phyloP scores from a whole-genome alignment of 2,329 filamentous ascomycete species.

The Phoma sp. region DNA sequence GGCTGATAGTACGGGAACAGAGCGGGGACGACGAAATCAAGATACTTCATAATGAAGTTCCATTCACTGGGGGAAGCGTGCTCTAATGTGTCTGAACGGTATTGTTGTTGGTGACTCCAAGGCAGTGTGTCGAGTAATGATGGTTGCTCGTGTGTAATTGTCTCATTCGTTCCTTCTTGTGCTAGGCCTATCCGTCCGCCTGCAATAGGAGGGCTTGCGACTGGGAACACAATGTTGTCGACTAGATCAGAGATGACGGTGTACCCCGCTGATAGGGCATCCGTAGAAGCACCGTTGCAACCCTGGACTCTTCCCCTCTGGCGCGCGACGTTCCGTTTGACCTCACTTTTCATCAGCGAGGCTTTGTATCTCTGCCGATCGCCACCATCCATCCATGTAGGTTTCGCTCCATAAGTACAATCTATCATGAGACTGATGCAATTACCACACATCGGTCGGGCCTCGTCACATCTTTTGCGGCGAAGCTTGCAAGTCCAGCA shows the following conservation, averaged over 20 bases:
- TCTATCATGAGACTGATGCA: conserved; percentile 18
- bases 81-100: conserved; percentile 4
- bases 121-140: conserved; percentile 8
- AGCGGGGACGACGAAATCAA: conserved; percentile 21
- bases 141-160: neutral
- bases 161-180: neutral
- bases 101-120: conserved; percentile 7
- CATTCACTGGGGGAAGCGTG: conserved; percentile 16
- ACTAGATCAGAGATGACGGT: conserved; percentile 9
- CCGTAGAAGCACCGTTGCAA: neutral
- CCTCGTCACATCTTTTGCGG: conserved; percentile 23
- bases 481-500: conserved; percentile 28
- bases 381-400: conserved; percentile 22
- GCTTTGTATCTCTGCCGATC: conserved; percentile 13
- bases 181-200: neutral
- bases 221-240: neutral
- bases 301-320: conserved; percentile 15
- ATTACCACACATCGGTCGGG: conserved; percentile 11
- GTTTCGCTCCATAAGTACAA: conserved; percentile 18
- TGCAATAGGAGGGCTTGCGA: neutral
- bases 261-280: neutral
- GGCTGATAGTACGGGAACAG: conserved; percentile 23
- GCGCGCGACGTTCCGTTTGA: conserved; percentile 17
- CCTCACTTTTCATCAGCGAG: conserved; percentile 15
- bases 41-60: conserved; percentile 24